A percentile compares a stretch with the other conserved stretches of the same genome.
These are phyloP conservation scores for Mucor circinelloides DNA, from an alignment of 371 early-diverging fungal species.

Conservation along the genomic window DNA sequence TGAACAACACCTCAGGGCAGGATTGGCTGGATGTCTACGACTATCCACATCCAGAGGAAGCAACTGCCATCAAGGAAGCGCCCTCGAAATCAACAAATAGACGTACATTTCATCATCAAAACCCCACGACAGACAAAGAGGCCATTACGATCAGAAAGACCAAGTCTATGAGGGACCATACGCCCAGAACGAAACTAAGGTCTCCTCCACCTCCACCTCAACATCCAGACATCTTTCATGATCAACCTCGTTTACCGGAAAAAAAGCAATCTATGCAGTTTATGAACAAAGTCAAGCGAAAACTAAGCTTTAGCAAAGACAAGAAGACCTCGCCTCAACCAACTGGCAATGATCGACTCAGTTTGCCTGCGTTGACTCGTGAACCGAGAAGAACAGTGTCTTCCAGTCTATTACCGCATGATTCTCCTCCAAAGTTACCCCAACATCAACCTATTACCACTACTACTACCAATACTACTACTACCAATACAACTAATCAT, in stretches of 20 bases:
- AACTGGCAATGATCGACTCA: not conserved
- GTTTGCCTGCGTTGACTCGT: not conserved
- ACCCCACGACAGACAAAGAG: not conserved
- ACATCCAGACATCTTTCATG: not conserved
- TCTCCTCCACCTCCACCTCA: conserved; percentile 12
- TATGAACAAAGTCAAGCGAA: conserved; percentile 14
- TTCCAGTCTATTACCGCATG: not conserved
- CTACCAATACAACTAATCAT: not conserved
- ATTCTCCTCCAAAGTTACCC: not conserved
- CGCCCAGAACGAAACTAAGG: not conserved
- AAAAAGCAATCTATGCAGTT: conserved; percentile 3
- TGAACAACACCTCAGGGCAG: conserved; percentile 4
- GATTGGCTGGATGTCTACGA: conserved; percentile 21
- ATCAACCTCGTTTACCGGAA: not conserved
- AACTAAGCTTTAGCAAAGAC: conserved; percentile 7
- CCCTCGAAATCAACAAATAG: not conserved
- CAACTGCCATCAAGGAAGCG: not conserved
- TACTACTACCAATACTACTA: not conserved
- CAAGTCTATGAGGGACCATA: conserved; percentile 14
- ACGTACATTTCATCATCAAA: conserved; percentile 1
- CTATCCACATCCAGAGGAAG: not conserved
- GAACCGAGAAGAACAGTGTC: conserved; percentile 13
- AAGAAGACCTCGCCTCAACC: not conserved
- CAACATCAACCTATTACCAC: not conserved
- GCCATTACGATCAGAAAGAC: conserved; percentile 12